phyloP scores from a whole-genome alignment of 2,329 filamentous ascomycete species.

The Cercospora sojina region DNA sequence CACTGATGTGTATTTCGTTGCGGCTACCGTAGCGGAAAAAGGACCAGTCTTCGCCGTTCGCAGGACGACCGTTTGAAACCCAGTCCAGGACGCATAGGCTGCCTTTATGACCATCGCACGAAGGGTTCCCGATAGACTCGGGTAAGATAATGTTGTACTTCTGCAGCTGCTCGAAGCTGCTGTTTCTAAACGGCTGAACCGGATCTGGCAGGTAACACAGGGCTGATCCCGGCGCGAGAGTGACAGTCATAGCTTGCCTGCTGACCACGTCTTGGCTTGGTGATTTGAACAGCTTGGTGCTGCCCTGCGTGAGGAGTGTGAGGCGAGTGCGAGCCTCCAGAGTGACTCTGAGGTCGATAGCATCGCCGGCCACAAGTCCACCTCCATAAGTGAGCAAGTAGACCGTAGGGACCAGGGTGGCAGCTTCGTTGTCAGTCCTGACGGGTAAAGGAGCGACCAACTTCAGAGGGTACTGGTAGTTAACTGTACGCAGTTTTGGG shows the following conservation, averaged over 20 bases:
- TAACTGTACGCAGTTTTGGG: conserved; percentile 70
- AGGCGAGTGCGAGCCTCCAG: conserved; percentile 66
- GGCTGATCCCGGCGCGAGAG: conserved; percentile 50
- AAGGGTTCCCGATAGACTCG: not conserved
- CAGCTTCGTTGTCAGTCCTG: conserved; percentile 38
- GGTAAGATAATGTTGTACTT: conserved; percentile 59
- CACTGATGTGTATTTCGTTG: conserved; percentile 76
- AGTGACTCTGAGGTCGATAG: conserved; percentile 69
- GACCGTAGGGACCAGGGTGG: conserved; percentile 66
- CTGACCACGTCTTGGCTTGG: conserved; percentile 45
- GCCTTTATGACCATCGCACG: not conserved
- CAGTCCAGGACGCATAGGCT: conserved; percentile 84
- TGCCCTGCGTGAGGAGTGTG: conserved; percentile 64
- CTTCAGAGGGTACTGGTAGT: conserved; percentile 93
- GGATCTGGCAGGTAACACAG: conserved; percentile 79
- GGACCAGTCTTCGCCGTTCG: conserved; percentile 86
- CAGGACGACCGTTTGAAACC: conserved; percentile 84
- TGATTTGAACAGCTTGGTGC: conserved; percentile 95
- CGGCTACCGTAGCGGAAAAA: conserved; percentile 75
- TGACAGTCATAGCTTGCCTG: conserved; percentile 46
- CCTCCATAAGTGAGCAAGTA: conserved; percentile 95
- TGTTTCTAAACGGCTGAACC: conserved; percentile 83
- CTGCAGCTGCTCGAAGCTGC: conserved; percentile 81
- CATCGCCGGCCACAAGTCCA: conserved; percentile 84
- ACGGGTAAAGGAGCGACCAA: conserved; percentile 77